Evolutionary conservation across 2,329 filamentous ascomycete species (phyloP).

Genomic region (Seiridium unicorne): DNA sequence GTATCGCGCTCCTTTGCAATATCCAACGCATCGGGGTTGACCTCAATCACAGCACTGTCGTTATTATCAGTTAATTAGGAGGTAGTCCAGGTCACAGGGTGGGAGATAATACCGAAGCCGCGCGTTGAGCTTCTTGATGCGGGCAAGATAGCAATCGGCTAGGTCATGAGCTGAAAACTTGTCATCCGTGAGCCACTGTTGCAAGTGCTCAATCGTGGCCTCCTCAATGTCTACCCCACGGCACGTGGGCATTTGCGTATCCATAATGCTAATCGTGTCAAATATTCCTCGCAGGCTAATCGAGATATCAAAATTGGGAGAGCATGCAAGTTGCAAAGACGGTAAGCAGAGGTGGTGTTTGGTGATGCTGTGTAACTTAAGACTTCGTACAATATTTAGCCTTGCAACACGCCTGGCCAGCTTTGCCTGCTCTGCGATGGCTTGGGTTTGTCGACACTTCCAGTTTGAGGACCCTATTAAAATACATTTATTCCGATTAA

Average conservation of each 20-base stretch:
- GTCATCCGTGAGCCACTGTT: slow-evolving; percentile 9
- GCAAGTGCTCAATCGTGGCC: slow-evolving; percentile 11
- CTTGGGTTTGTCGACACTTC: too few relatives aligned
- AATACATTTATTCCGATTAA: too few relatives aligned
- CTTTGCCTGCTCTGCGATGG: too few relatives aligned
- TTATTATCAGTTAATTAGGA: not conserved
- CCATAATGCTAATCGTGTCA: slow-evolving; percentile 5
- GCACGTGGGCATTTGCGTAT: not conserved
- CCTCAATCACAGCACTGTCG: slow-evolving; percentile 55
- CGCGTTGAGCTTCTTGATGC: slow-evolving; percentile 9
- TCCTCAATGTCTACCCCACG: slow-evolving; percentile 11
- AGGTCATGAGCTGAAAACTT: slow-evolving; percentile 12
- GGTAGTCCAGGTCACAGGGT: not conserved
- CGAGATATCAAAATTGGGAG: too few relatives aligned
- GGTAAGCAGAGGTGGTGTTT: too few relatives aligned
- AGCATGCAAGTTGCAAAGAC: too few relatives aligned
- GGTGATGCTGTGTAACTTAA: too few relatives aligned
- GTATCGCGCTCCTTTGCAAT: slow-evolving; percentile 61
- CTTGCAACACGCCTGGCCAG: too few relatives aligned
- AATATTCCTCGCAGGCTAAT: not conserved
- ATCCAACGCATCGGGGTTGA: slow-evolving; percentile 64
- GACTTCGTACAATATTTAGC: too few relatives aligned
- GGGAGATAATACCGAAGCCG: not conserved
- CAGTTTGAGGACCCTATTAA: too few relatives aligned
- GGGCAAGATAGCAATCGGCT: slow-evolving; percentile 12